A percentile compares a stretch with the other conserved stretches of the same genome.
These are phyloP conservation scores for Rauvolfia tetraphylla DNA, from an alignment of 257 asterid genomes.

Conservation along the genomic window DNA sequence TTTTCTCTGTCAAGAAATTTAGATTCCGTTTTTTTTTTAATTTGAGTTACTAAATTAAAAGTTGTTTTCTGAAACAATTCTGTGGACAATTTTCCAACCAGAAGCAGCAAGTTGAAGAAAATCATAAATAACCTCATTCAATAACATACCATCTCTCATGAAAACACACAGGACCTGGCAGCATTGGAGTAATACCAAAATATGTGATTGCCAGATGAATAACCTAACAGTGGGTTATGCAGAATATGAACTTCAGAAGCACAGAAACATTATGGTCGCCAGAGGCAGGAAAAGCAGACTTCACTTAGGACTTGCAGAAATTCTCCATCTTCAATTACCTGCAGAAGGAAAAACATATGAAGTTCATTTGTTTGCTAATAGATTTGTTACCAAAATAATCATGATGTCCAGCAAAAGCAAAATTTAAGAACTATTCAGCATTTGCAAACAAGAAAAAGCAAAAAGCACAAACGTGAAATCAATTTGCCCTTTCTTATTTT, in stretches of 20 bases:
- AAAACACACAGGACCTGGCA: constrained; percentile 25
- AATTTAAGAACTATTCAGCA: background rate
- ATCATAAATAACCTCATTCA: constrained; percentile 4
- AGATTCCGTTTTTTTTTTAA: background rate
- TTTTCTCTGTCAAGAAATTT: background rate
- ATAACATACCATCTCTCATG: constrained; percentile 7
- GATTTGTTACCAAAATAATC: background rate
- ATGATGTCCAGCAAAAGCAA: background rate
- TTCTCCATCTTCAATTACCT: constrained; percentile 30
- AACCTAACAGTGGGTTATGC: constrained; percentile 18
- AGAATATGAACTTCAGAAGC: constrained; percentile 16
- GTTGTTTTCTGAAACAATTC: background rate
- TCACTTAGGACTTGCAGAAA: constrained; percentile 15
- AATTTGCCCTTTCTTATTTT: background rate
- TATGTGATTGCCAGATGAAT: constrained; percentile 21
- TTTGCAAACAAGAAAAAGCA: background rate
- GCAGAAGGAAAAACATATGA: constrained; percentile 10
- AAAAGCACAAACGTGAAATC: background rate
- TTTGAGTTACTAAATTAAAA: background rate
- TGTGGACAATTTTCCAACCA: background rate
- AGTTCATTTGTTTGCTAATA: background rate
- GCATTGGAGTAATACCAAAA: constrained; percentile 17
- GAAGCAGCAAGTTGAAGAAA: background rate
- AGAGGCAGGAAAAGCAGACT: constrained; percentile 9
- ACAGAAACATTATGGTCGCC: constrained; percentile 5